phyloP scores from a whole-genome alignment of 108 stramenopile genomes.

The Cyclostephanos tholiformis region DNA sequence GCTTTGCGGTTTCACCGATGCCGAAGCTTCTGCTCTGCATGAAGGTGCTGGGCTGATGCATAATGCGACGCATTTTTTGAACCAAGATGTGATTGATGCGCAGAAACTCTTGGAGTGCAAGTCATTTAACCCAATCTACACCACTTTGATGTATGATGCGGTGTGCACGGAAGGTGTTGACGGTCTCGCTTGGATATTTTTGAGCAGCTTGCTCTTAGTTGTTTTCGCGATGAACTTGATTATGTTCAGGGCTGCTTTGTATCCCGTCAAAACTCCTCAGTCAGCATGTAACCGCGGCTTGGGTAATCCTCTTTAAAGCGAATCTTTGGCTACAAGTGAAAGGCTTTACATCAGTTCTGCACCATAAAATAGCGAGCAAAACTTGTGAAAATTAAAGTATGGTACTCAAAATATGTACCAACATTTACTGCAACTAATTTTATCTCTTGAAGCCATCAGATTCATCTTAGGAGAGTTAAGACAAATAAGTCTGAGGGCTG shows the following conservation, averaged over 20 bases:
- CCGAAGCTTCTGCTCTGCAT: constrained; percentile 22
- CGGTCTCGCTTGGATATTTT: constrained; percentile 34
- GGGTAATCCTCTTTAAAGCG: neutral
- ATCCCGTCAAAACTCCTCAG: constrained; percentile 26
- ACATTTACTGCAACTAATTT: too few species aligned
- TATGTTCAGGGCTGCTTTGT: constrained; percentile 50
- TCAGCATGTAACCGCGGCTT: neutral
- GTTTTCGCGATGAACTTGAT: constrained; percentile 48
- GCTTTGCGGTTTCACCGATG: constrained; percentile 1
- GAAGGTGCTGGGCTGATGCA: constrained; percentile 22
- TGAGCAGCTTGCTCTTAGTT: constrained; percentile 15
- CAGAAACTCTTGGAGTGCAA: constrained; percentile 22
- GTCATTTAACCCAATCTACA: constrained; percentile 36
- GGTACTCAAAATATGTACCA: too few species aligned
- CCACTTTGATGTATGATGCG: constrained; percentile 29
- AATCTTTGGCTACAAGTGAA: neutral
- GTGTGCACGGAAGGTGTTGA: constrained; percentile 32
- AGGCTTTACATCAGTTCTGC: too few species aligned
- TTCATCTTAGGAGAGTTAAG: too few species aligned
- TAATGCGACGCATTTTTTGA: constrained; percentile 5
- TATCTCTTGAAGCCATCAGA: too few species aligned
- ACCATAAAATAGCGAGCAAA: too few species aligned
- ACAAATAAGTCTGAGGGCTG: too few species aligned
- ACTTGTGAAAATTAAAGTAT: too few species aligned
- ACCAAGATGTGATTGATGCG: constrained; percentile 15